Percentiles rank a stretch among this genome's conserved stretches.
Evolutionary conservation across 1,284 basidiomycete species (phyloP).

Genomic region (Cutaneotrichosporon sp.): DNA sequence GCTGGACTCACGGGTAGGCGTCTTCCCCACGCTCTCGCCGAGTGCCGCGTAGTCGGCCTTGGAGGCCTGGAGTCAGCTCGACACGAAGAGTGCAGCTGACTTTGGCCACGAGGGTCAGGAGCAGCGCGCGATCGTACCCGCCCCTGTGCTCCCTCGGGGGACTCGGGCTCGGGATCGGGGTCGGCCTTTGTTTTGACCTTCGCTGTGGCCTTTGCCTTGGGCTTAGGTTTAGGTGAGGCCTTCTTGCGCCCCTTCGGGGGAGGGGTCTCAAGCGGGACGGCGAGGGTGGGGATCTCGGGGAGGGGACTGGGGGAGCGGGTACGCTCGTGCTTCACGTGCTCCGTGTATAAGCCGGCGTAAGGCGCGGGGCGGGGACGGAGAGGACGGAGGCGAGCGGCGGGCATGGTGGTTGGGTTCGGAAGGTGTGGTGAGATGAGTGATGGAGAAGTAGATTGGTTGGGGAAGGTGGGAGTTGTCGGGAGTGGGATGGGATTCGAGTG

Average conservation of each 20-base stretch:
- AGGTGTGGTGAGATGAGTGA: neutral
- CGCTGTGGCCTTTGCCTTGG: neutral
- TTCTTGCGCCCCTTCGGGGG: neutral
- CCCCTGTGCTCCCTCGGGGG: neutral
- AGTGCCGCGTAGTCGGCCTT: constrained; percentile 12
- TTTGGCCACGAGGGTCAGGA: constrained; percentile 15
- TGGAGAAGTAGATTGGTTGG: neutral
- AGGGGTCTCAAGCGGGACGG: neutral
- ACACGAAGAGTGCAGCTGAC: constrained; percentile 7
- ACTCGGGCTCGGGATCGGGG: too few relatives aligned
- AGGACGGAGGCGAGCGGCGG: too few relatives aligned
- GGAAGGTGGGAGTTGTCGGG: neutral
- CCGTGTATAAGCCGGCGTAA: neutral
- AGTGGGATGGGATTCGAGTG: too few relatives aligned
- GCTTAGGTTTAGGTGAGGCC: too few relatives aligned
- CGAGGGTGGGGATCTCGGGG: neutral
- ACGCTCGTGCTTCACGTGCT: neutral
- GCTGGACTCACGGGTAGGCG: constrained; percentile 18
- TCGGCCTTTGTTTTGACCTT: constrained; percentile 2
- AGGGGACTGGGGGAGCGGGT: neutral
- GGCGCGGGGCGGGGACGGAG: too few relatives aligned
- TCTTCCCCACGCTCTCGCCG: constrained; percentile 18
- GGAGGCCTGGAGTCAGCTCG: constrained; percentile 14
- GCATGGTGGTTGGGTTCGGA: too few relatives aligned
- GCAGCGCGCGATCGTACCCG: constrained; percentile 14